Base-by-base conservation (phyloP, 2,329 filamentous ascomycete species). In the Phymatotrichopsis omnivora region DNA sequence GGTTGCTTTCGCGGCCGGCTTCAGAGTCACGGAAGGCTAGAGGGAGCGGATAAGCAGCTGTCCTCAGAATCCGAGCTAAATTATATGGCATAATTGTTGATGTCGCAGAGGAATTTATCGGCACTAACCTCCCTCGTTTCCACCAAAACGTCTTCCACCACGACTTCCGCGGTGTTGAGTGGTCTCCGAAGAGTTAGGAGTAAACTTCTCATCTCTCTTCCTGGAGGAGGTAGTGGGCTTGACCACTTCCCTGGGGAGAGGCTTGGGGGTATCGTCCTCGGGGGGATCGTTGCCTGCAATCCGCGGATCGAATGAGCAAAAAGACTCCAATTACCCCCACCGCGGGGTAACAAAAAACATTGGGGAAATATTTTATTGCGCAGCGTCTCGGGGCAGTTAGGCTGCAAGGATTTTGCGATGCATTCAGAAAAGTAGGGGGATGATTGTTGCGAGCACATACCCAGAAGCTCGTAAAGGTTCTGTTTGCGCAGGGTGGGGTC, bases 381-480 rank as follows among this genome's bases (percentile, higher is more conserved):
- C n/a, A n/a, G n/a, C n/a, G n/a, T n/a, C n/a, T n/a, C n/a, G n/a
- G n/a, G n/a, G n/a, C n/a, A n/a, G n/a, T n/a, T n/a, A n/a, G n/a
- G n/a, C n/a, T n/a, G n/a, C n/a, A 40, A 49, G 33, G 49, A 62
- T 50, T 62, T 58, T 58, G 51, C 47, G 54, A 34, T 48, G 25
- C n/a, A 24, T 16, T 7, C 7, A 37, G 29, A 36, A 11, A 7
- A 16, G 8, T n/a, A 36, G 10, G 8, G 11, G 12, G 42, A 11
- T 11, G 22, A 45, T 45, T 53, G 35, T 33, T 7, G 40, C 14
- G 25, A 16, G 33, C 52, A 46, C 68, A 63, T 93, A 96, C 91
- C 89, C 76, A 98, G 85, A 73, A 93, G 81, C 77, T 91, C 89
- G 77, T 84, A 96, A 65, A 84, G 80, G 77, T 98, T 98, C 91